phyloP scores from a whole-genome alignment of 495 filamentous ascomycete species.

The Trichoderma erinaceum region DNA sequence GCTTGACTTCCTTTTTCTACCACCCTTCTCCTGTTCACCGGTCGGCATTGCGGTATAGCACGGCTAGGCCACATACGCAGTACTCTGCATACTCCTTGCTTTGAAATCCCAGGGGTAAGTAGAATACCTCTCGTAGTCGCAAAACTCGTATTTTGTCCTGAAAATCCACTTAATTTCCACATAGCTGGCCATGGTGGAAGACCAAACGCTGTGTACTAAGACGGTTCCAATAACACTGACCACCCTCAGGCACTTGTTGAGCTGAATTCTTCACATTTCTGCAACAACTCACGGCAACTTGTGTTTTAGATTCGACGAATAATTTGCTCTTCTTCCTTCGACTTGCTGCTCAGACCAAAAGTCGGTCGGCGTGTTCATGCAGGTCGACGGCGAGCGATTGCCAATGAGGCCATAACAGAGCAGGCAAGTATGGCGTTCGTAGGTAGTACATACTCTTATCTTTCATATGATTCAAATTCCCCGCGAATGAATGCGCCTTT shows the following conservation, averaged over 20 bases:
- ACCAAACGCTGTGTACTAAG: background rate
- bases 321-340: background rate
- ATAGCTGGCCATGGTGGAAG: background rate
- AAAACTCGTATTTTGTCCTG: background rate
- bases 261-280: constrained; percentile 5
- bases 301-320: background rate
- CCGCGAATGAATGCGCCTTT: too few species aligned
- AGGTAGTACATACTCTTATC: too few species aligned
- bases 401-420: background rate
- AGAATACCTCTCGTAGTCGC: background rate
- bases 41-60: background rate
- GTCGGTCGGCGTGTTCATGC: background rate
- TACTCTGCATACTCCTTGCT: background rate
- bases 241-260: background rate
- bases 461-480: too few species aligned
- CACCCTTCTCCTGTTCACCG: background rate
- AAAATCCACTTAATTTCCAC: background rate
- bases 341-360: background rate
- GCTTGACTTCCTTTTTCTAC: background rate
- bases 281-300: background rate
- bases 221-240: background rate
- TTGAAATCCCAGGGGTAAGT: background rate
- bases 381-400: background rate
- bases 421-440: too few species aligned
- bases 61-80: background rate